phyloP scores from a whole-genome alignment of 2,329 filamentous ascomycete species.

The Emydomyces testavorans region DNA sequence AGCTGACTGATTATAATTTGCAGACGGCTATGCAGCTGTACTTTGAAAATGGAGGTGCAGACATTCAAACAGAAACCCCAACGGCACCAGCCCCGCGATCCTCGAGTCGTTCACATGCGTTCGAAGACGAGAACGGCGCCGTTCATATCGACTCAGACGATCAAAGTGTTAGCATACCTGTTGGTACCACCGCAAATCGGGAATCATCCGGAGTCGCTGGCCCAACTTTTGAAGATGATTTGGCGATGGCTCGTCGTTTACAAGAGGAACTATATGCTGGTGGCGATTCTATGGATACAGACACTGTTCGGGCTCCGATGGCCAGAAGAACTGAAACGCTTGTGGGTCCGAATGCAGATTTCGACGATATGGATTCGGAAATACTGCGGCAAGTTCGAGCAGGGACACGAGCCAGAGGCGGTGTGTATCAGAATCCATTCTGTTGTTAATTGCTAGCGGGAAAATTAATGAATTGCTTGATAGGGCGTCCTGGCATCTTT shows the following conservation, averaged over 20 bases:
- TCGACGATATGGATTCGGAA: slow-evolving; percentile 47
- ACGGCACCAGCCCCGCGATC: slow-evolving; percentile 27
- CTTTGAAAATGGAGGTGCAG: slow-evolving; percentile 69
- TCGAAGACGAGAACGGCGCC: slow-evolving; percentile 47
- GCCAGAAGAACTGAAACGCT: slow-evolving; percentile 83
- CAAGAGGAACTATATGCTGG: slow-evolving; percentile 81
- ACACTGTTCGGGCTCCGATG: slow-evolving; percentile 77
- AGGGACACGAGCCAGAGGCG: slow-evolving; percentile 28
- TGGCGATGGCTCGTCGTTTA: slow-evolving; percentile 77
- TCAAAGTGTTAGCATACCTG: slow-evolving; percentile 43
- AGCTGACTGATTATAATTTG: slow-evolving; percentile 71
- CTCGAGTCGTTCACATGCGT: slow-evolving; percentile 21
- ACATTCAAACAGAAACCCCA: slow-evolving; percentile 29
- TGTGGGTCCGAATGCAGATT: slow-evolving; percentile 55
- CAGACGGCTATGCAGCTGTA: slow-evolving; percentile 80
- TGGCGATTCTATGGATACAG: slow-evolving; percentile 38
- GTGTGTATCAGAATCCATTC: slow-evolving; percentile 19
- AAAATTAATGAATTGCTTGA: background rate
- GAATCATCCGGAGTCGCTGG: slow-evolving; percentile 27
- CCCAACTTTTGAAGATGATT: slow-evolving; percentile 68
- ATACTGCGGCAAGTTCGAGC: slow-evolving; percentile 55
- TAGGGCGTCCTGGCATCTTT: slow-evolving; percentile 52
- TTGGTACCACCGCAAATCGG: slow-evolving; percentile 18
- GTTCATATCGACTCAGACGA: slow-evolving; percentile 71
- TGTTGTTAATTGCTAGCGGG: background rate